Evolutionary conservation across 1,284 basidiomycete genomes (phyloP), one percentile per base, ranked within the genome.

Genomic region (Hymenochaete sp.): DNA sequence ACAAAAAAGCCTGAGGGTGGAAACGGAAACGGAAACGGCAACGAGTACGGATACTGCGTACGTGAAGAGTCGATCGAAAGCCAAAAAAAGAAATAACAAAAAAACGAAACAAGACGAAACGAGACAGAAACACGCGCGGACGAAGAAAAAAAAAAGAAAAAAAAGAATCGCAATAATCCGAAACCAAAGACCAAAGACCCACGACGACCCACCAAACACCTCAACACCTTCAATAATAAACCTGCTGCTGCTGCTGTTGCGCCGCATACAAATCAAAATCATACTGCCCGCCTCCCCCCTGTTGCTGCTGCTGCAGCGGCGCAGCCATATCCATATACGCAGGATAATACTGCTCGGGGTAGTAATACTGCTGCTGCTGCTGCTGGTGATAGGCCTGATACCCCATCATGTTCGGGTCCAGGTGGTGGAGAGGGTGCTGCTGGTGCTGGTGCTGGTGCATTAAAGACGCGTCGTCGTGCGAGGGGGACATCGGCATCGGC

Each of bases 311-410:
- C 42, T 53, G 60, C 18, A 76, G 67, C 8, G 21, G 14, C 13
- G 14, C 14, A 35, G 32, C 21, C 71, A 75, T 70, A 59, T 81
- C 79, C 65, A 81, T 64, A 62, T 81, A 81, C 35, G 70, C 70
- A 48, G 70, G 63, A 58, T 82, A 82, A 55, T 81, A 82, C 51
- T 72, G 69, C 45, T 81, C 78, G 16, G 79, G 75, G 59, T 80
- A 81, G 59, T 80, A 83, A 65, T 71, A 71, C 39, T 70, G 72
- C 52, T 72, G 72, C 42, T 67, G 71, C 56, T 82, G 81, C 10
- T 69, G 60, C 27, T 69, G 56, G 50, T 16, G 13, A 35, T 35
- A 35, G 5, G 32, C 14, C 8, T 35, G 14, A 35, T 79, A 82
- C 24, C 62, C 62, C 63, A 77, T 70, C 66, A 72, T 64, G 42